These are phyloP conservation scores for Vitis hybrid DNA, from an alignment of 177 flowering plant species.

Conservation along the genomic window DNA sequence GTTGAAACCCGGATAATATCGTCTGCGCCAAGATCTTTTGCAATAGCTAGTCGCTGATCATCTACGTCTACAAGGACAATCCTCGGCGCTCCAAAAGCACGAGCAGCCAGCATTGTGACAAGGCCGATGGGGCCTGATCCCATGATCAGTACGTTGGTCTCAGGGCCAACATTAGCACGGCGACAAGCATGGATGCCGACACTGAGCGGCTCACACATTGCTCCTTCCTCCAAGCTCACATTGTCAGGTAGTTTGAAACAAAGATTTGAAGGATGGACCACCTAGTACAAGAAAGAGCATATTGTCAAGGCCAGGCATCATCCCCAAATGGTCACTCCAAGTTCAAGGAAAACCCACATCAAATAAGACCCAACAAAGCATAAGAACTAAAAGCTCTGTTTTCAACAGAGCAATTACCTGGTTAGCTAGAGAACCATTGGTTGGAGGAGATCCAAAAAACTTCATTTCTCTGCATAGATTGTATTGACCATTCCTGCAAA, in stretches of 20 bases:
- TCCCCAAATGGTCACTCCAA: no score
- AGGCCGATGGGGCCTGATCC: conserved; percentile 87
- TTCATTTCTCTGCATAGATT: conserved; percentile 84
- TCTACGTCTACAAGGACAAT: conserved; percentile 68
- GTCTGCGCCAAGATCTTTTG: conserved; percentile 69
- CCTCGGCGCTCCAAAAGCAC: conserved; percentile 70
- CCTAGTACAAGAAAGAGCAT: conserved; percentile 23
- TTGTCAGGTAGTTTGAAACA: conserved; percentile 78
- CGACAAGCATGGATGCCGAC: conserved; percentile 84
- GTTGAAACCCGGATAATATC: conserved; percentile 54
- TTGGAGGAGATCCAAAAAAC: conserved; percentile 78
- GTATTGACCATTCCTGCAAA: conserved; percentile 68
- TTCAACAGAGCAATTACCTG: conserved; percentile 31
- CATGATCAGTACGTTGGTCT: conserved; percentile 61
- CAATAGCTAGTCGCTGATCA: conserved; percentile 60
- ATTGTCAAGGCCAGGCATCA: no score
- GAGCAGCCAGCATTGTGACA: conserved; percentile 62
- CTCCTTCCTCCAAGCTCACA: conserved; percentile 86
- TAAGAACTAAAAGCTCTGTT: no score
- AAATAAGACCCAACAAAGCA: no score
- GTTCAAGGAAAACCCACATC: no score
- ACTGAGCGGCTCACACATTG: conserved; percentile 88
- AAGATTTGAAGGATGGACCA: conserved; percentile 74
- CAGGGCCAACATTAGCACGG: conserved; percentile 62
- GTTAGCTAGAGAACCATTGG: conserved; percentile 78